Evolutionary conservation across 805 yeast species (phyloP).

Genomic region (Sugiyamaella mastotermitis): DNA sequence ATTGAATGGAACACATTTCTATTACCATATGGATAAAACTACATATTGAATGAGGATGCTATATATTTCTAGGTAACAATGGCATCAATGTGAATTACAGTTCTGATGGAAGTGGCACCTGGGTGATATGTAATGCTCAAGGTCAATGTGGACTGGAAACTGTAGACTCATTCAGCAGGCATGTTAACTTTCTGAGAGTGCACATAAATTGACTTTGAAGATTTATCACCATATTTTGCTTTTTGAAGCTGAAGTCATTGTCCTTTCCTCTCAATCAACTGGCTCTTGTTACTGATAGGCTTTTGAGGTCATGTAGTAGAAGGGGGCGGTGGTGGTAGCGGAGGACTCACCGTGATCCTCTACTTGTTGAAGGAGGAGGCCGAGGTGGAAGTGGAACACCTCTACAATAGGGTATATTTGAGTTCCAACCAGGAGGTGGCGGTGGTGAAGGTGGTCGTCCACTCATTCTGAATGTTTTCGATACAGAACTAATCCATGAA

Average conservation of each 20-base stretch:
- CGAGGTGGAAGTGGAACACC: conserved; percentile 16
- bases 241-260: conserved; percentile 65
- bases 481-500: no score
- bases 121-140: no score
- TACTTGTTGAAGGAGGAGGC: conserved; percentile 30
- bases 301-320: conserved; percentile 12
- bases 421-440: no score
- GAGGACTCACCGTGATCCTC: background rate
- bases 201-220: conserved; percentile 36
- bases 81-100: no score
- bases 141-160: no score
- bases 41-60: no score
- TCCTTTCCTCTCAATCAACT: conserved; percentile 35
- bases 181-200: conserved; percentile 67
- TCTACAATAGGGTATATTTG: background rate
- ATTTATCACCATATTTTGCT: conserved; percentile 38
- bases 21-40: no score
- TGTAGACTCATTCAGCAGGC: conserved; percentile 96
- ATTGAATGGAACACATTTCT: no score
- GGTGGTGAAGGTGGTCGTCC: conserved; percentile 8
- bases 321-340: conserved; percentile 17
- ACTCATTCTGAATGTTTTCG: no score
- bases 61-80: no score
- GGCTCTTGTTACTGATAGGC: no score
- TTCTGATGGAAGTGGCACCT: no score